Evolutionary conservation across 2,329 filamentous ascomycete genomes (phyloP).

Genomic region (Mycosphaerella sp.): DNA sequence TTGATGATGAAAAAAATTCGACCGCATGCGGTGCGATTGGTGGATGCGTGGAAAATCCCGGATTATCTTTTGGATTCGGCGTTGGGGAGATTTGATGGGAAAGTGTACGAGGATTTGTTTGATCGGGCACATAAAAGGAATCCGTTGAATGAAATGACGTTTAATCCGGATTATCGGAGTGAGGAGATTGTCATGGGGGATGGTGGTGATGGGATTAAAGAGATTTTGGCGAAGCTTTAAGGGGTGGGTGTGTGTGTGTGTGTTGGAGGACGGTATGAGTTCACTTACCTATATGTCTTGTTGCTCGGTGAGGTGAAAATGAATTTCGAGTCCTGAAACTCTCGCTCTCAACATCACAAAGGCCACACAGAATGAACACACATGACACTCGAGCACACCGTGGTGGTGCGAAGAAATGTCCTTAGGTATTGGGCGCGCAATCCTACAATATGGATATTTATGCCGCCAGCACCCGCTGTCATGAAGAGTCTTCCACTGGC

Average conservation of each 20-base stretch:
- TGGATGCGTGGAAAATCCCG: constrained; percentile 49
- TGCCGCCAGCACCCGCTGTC: too few relatives aligned
- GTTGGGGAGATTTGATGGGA: constrained; percentile 47
- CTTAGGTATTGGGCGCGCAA: too few relatives aligned
- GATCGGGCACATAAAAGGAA: constrained; percentile 47
- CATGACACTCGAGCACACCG: not conserved
- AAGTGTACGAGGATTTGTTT: constrained; percentile 50
- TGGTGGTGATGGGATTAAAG: constrained; percentile 24
- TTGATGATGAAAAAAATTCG: constrained; percentile 46
- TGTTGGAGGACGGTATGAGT: too few relatives aligned
- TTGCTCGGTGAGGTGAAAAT: too few relatives aligned
- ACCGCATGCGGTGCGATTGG: constrained; percentile 47
- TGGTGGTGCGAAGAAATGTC: too few relatives aligned
- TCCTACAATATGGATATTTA: too few relatives aligned
- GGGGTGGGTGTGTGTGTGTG: too few relatives aligned
- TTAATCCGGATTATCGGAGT: constrained; percentile 45
- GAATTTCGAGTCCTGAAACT: too few relatives aligned
- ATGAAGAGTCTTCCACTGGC: too few relatives aligned
- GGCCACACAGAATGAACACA: not conserved
- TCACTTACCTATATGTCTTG: too few relatives aligned
- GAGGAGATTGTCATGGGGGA: constrained; percentile 46
- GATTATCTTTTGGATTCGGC: constrained; percentile 49
- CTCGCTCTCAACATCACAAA: too few relatives aligned
- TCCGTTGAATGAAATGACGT: constrained; percentile 46
- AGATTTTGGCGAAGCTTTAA: constrained; percentile 30